phyloP scores from a whole-genome alignment of 169 alveolate genomes.

The Toxoplasma gondii region DNA sequence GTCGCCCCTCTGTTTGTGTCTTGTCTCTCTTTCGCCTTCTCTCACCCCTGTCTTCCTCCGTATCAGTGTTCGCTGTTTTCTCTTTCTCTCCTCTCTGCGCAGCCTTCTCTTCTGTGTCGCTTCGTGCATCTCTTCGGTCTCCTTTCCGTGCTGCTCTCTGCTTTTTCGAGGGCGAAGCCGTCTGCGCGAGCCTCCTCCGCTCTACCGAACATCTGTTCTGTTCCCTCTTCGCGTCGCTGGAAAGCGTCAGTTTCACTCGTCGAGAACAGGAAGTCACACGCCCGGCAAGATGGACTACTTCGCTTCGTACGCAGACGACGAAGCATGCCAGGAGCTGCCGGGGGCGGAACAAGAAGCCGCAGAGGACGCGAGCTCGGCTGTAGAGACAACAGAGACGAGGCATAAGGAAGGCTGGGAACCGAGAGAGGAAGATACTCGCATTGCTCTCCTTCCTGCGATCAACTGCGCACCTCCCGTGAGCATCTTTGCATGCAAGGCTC shows the following conservation, averaged over 20 bases:
- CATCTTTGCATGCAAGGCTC: conserved; percentile 18
- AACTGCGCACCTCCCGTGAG: conserved; percentile 47
- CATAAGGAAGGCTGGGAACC: neutral
- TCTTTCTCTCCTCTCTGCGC: too few relatives aligned
- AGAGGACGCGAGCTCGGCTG: neutral
- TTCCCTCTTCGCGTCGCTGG: too few relatives aligned
- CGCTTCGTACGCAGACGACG: conserved; percentile 47
- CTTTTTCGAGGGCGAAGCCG: too few relatives aligned
- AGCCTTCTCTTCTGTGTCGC: too few relatives aligned
- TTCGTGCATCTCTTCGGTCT: too few relatives aligned
- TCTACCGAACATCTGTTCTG: too few relatives aligned
- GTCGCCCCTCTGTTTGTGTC: too few relatives aligned
- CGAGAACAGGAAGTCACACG: neutral
- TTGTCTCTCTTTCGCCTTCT: neutral
- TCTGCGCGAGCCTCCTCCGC: too few relatives aligned
- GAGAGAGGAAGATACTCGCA: neutral
- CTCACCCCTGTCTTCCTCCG: neutral
- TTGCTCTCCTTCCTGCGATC: conserved; percentile 29
- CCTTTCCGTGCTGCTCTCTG: too few relatives aligned
- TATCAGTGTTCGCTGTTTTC: too few relatives aligned
- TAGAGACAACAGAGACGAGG: neutral
- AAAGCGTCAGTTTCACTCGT: too few relatives aligned
- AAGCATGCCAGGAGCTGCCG: neutral
- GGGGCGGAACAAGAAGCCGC: neutral
- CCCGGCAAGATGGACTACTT: conserved; percentile 21